Base-by-base conservation (phyloP, 2,329 filamentous ascomycete genomes). In the Penicillium oxalicum region DNA sequence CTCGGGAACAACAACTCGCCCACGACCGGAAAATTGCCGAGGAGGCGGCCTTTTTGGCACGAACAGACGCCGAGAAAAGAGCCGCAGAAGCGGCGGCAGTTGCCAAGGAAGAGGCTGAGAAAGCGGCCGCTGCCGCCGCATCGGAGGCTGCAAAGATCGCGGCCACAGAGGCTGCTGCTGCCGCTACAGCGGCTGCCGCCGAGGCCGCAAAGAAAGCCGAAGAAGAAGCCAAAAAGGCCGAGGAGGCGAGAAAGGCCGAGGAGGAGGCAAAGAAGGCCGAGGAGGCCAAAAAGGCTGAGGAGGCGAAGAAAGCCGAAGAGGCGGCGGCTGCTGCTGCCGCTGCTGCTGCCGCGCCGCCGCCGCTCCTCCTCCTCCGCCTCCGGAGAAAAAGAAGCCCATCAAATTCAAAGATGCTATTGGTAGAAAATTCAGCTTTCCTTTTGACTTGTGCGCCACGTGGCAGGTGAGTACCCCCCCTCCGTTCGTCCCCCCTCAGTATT, bases 361-460 rank as follows among this genome's bases (percentile, higher is more conserved):
- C 4, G 29, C 29, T 5, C 8, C 29, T 32, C 8, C 29, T 32
- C 29, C 29, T 8, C 63, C 68, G n/a, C 73, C 76, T 2, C 75
- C 79, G n/a, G 74, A 77, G 48, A 76, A 77, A 57, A 87, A 88
- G 67, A 76, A 83, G 38, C 88, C 87, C 2, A 88, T 95, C 66
- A 85, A 84, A 58, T 95, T 95, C 73, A 94, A 94, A 70, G 91
- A 96, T 65, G 90, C 90, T 0, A 83, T 96, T 12, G 88, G 88
- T 29, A 80, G 91, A 57, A 95, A 94, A 68, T 96, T 94, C 67
- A 93, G 83, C 70, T 95, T 96, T 63, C 91, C 91, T 1, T 95
- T 85, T 70, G 82, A 91, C 54, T 69, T 94, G 28, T 95, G 90
- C 69, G 82, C 83, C 61, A 93, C 84, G 2, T 94, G 89, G 89